phyloP scores from a whole-genome alignment of 2,329 filamentous ascomycete genomes.

The Sporothrix inflata region DNA sequence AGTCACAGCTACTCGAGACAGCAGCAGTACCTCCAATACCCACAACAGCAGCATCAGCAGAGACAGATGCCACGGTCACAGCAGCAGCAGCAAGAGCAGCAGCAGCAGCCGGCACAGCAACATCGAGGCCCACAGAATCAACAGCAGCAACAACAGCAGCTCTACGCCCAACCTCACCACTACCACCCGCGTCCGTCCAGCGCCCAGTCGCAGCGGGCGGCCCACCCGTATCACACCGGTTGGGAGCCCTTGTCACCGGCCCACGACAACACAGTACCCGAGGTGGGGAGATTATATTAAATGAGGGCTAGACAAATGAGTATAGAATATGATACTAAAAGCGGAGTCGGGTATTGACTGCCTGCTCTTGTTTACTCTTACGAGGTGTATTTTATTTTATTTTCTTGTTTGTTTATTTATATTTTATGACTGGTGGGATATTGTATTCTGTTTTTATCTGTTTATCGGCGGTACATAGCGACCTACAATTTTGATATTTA shows the following conservation, averaged over 20 bases:
- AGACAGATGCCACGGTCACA: background rate
- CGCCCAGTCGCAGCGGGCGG: background rate
- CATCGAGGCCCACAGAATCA: background rate
- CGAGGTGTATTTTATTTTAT: background rate
- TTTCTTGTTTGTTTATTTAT: background rate
- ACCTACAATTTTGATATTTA: background rate
- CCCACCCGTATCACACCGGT: conserved; percentile 11
- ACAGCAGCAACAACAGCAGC: background rate
- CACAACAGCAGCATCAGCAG: conserved; percentile 4
- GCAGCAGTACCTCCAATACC: background rate
- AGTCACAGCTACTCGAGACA: background rate
- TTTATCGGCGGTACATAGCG: background rate
- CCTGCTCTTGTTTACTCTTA: background rate
- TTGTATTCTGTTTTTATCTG: background rate
- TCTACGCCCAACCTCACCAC: background rate
- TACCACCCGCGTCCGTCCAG: background rate
- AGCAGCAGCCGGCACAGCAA: background rate
- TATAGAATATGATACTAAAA: background rate
- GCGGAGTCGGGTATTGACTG: background rate
- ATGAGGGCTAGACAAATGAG: background rate
- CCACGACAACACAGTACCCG: background rate
- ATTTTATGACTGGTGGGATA: background rate
- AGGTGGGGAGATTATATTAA: background rate
- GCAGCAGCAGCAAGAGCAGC: background rate
- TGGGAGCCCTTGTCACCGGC: conserved; percentile 20